These are phyloP conservation scores for Trametes polyzona DNA, from an alignment of 1,284 basidiomycete genomes.

Conservation along the genomic window DNA sequence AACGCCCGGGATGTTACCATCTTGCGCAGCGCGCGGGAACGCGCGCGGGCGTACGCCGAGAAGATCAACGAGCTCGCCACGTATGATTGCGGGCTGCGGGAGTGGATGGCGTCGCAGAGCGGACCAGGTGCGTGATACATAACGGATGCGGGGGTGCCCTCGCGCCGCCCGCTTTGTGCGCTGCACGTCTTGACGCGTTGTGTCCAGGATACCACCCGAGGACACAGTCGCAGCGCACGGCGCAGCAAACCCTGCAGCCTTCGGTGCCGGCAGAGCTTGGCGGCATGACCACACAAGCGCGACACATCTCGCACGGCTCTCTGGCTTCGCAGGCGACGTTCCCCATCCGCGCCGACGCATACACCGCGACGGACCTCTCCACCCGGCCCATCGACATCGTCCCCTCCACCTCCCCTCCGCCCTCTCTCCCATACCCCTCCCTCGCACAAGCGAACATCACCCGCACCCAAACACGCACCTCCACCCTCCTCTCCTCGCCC, in stretches of 20 bases:
- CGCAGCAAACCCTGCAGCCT: conserved; percentile 17
- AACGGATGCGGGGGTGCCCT: background rate
- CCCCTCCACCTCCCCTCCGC: conserved; percentile 57
- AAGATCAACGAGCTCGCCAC: conserved; percentile 84
- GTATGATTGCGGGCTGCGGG: conserved; percentile 78
- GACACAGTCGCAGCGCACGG: conserved; percentile 19
- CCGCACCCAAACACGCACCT: conserved; percentile 26
- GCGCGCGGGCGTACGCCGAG: conserved; percentile 76
- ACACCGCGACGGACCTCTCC: conserved; percentile 73
- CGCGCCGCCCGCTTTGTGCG: too few species aligned
- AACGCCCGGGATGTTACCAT: conserved; percentile 68
- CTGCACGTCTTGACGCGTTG: too few species aligned
- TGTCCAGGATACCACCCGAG: conserved; percentile 17
- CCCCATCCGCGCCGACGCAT: conserved; percentile 75
- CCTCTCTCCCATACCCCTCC: conserved; percentile 75
- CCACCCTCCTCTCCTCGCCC: conserved; percentile 38
- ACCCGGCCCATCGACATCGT: conserved; percentile 49
- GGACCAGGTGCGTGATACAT: conserved; percentile 53
- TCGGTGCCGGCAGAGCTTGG: conserved; percentile 24
- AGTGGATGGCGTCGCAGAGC: conserved; percentile 71
- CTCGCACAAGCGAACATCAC: conserved; percentile 43
- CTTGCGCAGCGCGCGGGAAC: conserved; percentile 68
- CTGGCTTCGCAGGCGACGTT: conserved; percentile 77
- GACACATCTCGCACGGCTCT: conserved; percentile 71
- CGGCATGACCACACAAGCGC: conserved; percentile 45